Evolutionary conservation across 1,284 basidiomycete species (phyloP).

Genomic region (Mycocalia duriaeana): DNA sequence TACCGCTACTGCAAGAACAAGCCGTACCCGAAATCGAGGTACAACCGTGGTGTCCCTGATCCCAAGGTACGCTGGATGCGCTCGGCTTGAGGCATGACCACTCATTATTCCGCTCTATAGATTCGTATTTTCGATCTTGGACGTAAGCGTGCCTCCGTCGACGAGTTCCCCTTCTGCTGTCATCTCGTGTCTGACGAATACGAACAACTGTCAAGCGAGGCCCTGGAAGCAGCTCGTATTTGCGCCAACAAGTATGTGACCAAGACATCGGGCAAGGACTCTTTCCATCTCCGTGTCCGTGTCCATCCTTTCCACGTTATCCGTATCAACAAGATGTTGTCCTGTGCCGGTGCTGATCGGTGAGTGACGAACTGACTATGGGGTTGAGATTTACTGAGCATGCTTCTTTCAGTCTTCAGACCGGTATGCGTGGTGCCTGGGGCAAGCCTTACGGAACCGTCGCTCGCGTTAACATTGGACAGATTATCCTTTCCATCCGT

Average conservation of each 20-base stretch:
- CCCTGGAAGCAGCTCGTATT: slow-evolving; percentile 97
- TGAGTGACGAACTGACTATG: slow-evolving; percentile 25
- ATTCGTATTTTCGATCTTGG: slow-evolving; percentile 94
- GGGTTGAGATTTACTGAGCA: background rate
- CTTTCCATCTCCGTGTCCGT: slow-evolving; percentile 96
- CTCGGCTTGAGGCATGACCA: too few relatives aligned
- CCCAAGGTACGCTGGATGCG: slow-evolving; percentile 61
- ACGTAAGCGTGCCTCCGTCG: slow-evolving; percentile 90
- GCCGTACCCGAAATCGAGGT: slow-evolving; percentile 90
- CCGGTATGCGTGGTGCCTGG: slow-evolving; percentile 99
- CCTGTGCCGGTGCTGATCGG: slow-evolving; percentile 97
- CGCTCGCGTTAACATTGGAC: slow-evolving; percentile 94
- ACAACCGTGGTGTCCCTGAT: slow-evolving; percentile 98
- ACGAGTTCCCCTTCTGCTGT: slow-evolving; percentile 96
- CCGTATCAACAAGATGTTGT: slow-evolving; percentile 99
- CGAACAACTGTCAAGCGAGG: slow-evolving; percentile 95
- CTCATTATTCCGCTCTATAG: slow-evolving; percentile 42
- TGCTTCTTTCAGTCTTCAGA: slow-evolving; percentile 69
- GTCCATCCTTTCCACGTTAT: slow-evolving; percentile 99
- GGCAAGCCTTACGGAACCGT: slow-evolving; percentile 97
- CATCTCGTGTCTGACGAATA: slow-evolving; percentile 98
- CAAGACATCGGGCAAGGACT: slow-evolving; percentile 97
- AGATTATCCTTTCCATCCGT: slow-evolving; percentile 94
- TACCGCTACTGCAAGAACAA: slow-evolving; percentile 99
- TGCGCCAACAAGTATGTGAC: slow-evolving; percentile 99